Evolutionary conservation across 768 basidiomycete genomes (phyloP), one percentile per base, ranked within the genome.

Genomic region (Botryobasidium botryosum): DNA sequence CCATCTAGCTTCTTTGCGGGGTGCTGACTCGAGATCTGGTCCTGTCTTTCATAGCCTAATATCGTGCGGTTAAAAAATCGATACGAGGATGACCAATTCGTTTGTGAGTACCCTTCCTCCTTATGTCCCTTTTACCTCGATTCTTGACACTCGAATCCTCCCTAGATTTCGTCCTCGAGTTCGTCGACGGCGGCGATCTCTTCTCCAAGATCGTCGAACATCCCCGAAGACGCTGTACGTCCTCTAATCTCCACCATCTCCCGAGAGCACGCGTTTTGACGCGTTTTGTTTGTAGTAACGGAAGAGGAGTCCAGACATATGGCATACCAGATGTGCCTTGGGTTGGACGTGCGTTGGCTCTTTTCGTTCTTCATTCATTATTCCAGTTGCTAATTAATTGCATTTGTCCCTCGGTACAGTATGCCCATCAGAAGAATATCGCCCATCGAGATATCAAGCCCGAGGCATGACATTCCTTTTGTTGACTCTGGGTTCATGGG

Each of bases 401-500:
- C 26, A 12, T 18, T 55, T 5, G 6, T 15, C n/a, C n/a, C n/a
- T n/a, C n/a, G n/a, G n/a, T 51, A 49, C 25, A 49, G 47, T 56
- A 49, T 47, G 47, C 52, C 5, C 65, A 66, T 48, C 65, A 64
- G 6, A 66, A 74, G 55, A 79, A 78, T 13, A 78, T 99, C 37
- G 72, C 87, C 0, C 92, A 97, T 61, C 80, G 94, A 36, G 94
- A 99, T 59, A 63, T 96, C 36, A 94, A 96, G 59, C 92, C 92
- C 6, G 59, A 60, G 39, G 50, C 55, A 23, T 44, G 37, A 36
- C 20, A 29, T n/a, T n/a, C n/a, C 25, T n/a, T 8, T 31, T 32
- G 24, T n/a, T 15, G 49, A 25, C n/a, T 27, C 29, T n/a, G n/a
- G n/a, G n/a, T n/a, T n/a, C n/a, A n/a, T n/a, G n/a, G n/a, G n/a